Evolutionary conservation across 495 filamentous ascomycete species (phyloP), one percentile per base, ranked within the genome.

Genomic region (Podospora didyma): DNA sequence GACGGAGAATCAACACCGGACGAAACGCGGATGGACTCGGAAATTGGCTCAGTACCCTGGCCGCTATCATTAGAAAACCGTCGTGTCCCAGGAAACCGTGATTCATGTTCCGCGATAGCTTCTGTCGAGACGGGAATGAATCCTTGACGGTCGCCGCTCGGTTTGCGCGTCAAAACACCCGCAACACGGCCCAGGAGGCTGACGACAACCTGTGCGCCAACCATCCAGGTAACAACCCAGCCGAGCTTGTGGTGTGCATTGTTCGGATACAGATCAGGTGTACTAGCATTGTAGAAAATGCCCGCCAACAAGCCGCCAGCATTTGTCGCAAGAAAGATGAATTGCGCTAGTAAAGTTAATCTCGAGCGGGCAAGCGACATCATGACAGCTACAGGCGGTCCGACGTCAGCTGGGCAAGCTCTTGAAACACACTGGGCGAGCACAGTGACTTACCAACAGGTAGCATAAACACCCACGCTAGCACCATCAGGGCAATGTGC

Each of bases 221-320:
- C 75, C 14, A 91, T 76, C 76, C 82, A 88, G 11, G 88, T 92
- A 28, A 87, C 78, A 39, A 89, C 75, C 94, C 94, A 97, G 31
- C 94, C 94, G 48, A 94, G 79, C 70, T 87, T 92, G 72, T 90
- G 86, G 67, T 97, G 95, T 6, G 87, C 82, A 66, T 96, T 96
- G 65, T 89, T 87, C 49, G 85, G 82, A 66, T 97, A 97, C 19
- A 98, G 73, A 68, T 96, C 90, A 2, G 92, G 92, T 0, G 91
- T 96, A 47, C 82, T 84, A 60, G 78, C 78, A 68, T 92, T 89
- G 74, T 96, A 96, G 19, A 94, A 75, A 52, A 86, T 81, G 2
- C 84, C 87, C 39, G 92, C 64, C 22, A 95, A 65, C 51, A 95
- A 61, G 37, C 88, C 91, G 16, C 87, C 62, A 3, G 76, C 85